Evolutionary conservation across 192 early-diverging fungal genomes (phyloP).

Genomic region (Podochytrium sp.): DNA sequence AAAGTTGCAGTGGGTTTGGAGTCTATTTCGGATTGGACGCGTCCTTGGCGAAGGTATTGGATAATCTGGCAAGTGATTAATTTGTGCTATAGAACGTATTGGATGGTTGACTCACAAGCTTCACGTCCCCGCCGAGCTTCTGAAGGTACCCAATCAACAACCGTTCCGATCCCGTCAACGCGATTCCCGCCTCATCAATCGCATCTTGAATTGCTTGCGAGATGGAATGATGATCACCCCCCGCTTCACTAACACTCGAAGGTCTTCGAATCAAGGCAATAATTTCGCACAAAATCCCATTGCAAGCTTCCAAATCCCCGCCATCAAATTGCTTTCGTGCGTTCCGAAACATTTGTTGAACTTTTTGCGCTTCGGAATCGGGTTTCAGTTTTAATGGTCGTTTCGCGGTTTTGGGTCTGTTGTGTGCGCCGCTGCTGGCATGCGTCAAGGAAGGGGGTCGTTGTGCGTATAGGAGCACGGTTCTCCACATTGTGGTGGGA

Average conservation of each 20-base stretch:
- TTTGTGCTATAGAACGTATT: not conserved
- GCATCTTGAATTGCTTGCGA: slow-evolving; percentile 24
- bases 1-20: not conserved
- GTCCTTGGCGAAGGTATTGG: slow-evolving; percentile 12
- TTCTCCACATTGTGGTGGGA: slow-evolving; percentile 57
- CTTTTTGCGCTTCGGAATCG: slow-evolving; percentile 14
- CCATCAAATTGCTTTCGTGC: slow-evolving; percentile 13
- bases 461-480: slow-evolving; percentile 54
- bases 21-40: not conserved
- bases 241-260: not conserved
- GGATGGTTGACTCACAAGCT: slow-evolving; percentile 5
- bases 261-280: not conserved
- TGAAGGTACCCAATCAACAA: slow-evolving; percentile 22
- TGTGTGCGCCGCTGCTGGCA: slow-evolving; percentile 37
- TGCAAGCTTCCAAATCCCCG: slow-evolving; percentile 16
- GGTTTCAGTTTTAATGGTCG: slow-evolving; percentile 33
- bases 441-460: slow-evolving; percentile 41
- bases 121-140: slow-evolving; percentile 30
- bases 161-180: slow-evolving; percentile 16
- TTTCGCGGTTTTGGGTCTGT: slow-evolving; percentile 30
- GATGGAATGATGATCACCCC: not conserved
- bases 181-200: slow-evolving; percentile 23
- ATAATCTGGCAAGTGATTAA: not conserved
- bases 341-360: slow-evolving; percentile 3
- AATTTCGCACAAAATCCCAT: slow-evolving; percentile 8